phyloP scores from a whole-genome alignment of 176 grass and related monocot genomes.

The Tillandsia leiboldiana region DNA sequence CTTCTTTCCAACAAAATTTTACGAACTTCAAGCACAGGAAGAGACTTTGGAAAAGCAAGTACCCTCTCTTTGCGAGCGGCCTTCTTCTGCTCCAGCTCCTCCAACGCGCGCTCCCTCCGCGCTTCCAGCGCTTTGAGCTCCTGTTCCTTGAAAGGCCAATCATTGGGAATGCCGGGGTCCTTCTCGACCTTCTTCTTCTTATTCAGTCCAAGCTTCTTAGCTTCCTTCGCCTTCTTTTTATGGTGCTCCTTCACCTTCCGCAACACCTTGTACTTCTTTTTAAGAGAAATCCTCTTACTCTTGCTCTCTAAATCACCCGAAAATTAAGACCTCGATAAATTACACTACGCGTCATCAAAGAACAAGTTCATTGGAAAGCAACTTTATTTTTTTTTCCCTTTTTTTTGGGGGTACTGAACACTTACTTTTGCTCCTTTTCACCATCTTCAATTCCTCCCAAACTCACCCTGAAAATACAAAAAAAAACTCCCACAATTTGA shows the following conservation, averaged over 20 bases:
- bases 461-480: too few relatives aligned
- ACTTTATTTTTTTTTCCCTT: not conserved
- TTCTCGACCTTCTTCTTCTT: constrained; percentile 71
- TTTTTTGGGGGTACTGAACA: not conserved
- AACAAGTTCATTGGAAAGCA: not conserved
- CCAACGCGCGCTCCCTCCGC: constrained; percentile 43
- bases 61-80: constrained; percentile 87
- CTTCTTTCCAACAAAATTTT: not conserved
- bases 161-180: constrained; percentile 90
- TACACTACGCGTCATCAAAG: not conserved
- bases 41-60: not conserved
- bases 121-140: constrained; percentile 82
- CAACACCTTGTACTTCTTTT: constrained; percentile 85
- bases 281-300: constrained; percentile 73
- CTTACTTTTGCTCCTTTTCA: constrained; percentile 74
- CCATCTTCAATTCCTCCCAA: not conserved
- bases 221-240: constrained; percentile 84
- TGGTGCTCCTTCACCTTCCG: constrained; percentile 94
- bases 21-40: not conserved
- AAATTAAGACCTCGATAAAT: not conserved
- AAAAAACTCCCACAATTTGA: too few relatives aligned
- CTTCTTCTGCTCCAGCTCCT: constrained; percentile 83
- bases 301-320: constrained; percentile 49
- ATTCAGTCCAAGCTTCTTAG: constrained; percentile 34
- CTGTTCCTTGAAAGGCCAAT: constrained; percentile 95